Evolutionary conservation across 495 filamentous ascomycete species (phyloP), one percentile per base, ranked within the genome.

Genomic region (Penicillium turbatum): DNA sequence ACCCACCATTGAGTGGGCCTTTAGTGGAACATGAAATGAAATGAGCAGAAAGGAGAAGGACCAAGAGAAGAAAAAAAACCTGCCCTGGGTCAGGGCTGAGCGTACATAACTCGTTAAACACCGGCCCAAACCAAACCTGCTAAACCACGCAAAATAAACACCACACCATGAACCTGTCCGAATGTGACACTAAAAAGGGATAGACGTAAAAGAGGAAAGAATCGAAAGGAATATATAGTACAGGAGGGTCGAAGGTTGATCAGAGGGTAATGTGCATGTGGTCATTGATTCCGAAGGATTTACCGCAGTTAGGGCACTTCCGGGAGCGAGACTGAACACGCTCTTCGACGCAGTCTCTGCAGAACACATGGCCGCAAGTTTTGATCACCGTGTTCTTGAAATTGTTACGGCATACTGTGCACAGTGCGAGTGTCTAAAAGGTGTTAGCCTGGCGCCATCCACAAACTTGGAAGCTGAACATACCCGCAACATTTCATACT

Each of bases 281-380:
- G 69, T 98, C 93, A 56, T 85, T 89, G 59, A 83, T 84, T 54
- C 92, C 91, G 63, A 98, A 98, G 2, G 90, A 83, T 68, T 85
- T 85, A 66, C 85, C 87, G 75, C 93, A 98, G 61, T 86, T 92
- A 5, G 93, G 93, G 63, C 93, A 98, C 70, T 97, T 97, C 52
- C 93, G 82, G 66, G 89, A 91, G 31, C 93, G 88, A 53, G 92
- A 93, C 8, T 80, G 77, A 46, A 95, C 82, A 45, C 91, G 85
- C 62, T 92, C 86, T 48, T 95, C 89, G 24, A 95, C 86, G 64
- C 93, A 98, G 24, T 83, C 80, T 60, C 81, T 83, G 81, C 93
- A 98, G 70, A 97, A 96, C 17, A 95, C 84, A 71, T 98, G 93
- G n/a, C 93, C 93, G 68, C 93, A 98, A 12, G 86, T 89, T 65